phyloP scores from a whole-genome alignment of 768 basidiomycete genomes.

The Boletus huronensis region DNA sequence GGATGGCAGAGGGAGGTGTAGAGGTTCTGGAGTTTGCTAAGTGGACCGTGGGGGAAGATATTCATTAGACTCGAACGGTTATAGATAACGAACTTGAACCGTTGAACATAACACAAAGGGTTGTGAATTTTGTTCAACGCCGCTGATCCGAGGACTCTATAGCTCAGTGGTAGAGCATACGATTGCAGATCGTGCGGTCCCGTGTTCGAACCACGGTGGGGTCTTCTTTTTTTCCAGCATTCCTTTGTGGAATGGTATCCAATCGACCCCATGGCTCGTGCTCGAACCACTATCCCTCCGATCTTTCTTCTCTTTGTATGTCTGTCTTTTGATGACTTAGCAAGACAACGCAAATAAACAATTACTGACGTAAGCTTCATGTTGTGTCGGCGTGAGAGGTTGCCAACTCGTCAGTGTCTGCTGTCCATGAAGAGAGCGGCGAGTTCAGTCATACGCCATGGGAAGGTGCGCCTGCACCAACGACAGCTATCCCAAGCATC shows the following conservation, averaged over 20 bases:
- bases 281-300: no score
- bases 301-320: no score
- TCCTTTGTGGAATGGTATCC: no score
- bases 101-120: not conserved
- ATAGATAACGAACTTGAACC: not conserved
- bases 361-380: constrained; percentile 3
- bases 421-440: constrained; percentile 40
- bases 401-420: constrained; percentile 2
- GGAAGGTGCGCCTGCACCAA: constrained; percentile 24
- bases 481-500: constrained; percentile 27
- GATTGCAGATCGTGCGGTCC: constrained; percentile 57
- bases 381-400: not conserved
- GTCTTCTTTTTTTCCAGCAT: constrained; percentile 29
- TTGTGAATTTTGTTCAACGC: rapidly evolving
- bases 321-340: no score
- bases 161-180: constrained; percentile 55
- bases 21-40: constrained; percentile 52
- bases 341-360: no score
- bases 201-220: constrained; percentile 58
- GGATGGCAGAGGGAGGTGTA: constrained; percentile 38
- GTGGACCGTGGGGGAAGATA: constrained; percentile 59
- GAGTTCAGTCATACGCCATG: constrained; percentile 37
- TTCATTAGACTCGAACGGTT: not conserved
- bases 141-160: constrained; percentile 17
- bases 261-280: no score